Conservation (phyloP, 148 eudicot genomes). For the Nyssa sinensis region DNA sequence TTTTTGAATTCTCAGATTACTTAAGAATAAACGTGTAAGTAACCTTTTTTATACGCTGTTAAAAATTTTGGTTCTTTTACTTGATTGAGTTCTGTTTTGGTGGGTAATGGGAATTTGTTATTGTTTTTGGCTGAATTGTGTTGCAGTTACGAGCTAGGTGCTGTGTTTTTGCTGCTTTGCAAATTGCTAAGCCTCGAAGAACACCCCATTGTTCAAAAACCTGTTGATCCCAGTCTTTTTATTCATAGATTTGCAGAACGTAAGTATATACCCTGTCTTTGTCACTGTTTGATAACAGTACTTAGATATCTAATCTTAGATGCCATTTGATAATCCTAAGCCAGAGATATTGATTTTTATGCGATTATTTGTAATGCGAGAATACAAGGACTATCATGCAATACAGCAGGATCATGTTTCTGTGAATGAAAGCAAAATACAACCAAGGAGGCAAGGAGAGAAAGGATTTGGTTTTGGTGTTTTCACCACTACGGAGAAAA, state of each 20-base stretch:
- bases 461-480: too few species aligned
- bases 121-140: slow-evolving; percentile 18
- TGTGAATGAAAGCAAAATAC: background rate
- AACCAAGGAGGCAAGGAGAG: background rate
- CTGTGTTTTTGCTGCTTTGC: slow-evolving; percentile 88
- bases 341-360: background rate
- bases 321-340: background rate
- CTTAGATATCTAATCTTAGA: slow-evolving; percentile 21
- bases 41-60: slow-evolving; percentile 5
- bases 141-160: slow-evolving; percentile 83
- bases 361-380: background rate
- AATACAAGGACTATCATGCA: background rate
- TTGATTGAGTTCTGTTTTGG: background rate
- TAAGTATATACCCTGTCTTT: slow-evolving; percentile 14
- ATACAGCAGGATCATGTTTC: background rate
- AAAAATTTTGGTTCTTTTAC: background rate
- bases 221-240: slow-evolving; percentile 91
- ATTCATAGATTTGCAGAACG: slow-evolving; percentile 68
- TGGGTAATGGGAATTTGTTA: slow-evolving; percentile 1
- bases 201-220: slow-evolving; percentile 72
- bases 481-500: background rate
- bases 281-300: background rate
- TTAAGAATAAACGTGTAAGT: slow-evolving; percentile 76
- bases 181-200: slow-evolving; percentile 73
- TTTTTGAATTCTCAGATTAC: slow-evolving; percentile 68